A percentile compares a stretch with the other conserved stretches of the same genome.
These are phyloP conservation scores for Yarrowia deformans DNA, from an alignment of 805 yeast species.

Conservation along the genomic window DNA sequence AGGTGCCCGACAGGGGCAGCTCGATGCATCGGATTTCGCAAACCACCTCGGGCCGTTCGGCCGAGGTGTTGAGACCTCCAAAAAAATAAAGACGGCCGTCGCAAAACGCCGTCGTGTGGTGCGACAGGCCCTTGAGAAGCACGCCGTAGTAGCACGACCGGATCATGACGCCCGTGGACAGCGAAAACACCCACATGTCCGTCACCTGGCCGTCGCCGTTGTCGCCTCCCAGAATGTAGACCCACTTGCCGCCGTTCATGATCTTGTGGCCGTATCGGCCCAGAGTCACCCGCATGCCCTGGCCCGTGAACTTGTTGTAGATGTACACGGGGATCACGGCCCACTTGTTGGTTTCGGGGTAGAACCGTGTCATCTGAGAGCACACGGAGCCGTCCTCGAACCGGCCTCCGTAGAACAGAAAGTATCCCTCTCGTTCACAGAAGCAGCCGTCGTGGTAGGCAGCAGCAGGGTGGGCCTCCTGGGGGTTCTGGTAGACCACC, in stretches of 20 bases:
- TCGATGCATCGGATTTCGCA: conserved; percentile 38
- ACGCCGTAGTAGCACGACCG: conserved; percentile 43
- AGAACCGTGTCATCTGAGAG: conserved; percentile 6
- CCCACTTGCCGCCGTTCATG: conserved; percentile 40
- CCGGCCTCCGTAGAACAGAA: conserved; percentile 22
- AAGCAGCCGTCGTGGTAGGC: conserved; percentile 27
- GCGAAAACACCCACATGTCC: conserved; percentile 41
- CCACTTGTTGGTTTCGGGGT: conserved; percentile 19
- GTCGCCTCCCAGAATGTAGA: conserved; percentile 45
- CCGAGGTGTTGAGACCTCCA: conserved; percentile 43
- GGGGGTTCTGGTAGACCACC: not conserved
- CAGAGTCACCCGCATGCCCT: conserved; percentile 19
- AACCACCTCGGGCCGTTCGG: conserved; percentile 12
- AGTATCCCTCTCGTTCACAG: conserved; percentile 18
- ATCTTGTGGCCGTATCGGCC: conserved; percentile 42
- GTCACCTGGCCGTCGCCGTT: conserved; percentile 42
- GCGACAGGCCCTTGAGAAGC: conserved; percentile 43
- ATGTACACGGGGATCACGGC: conserved; percentile 9
- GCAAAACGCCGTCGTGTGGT: conserved; percentile 41
- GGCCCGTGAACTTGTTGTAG: conserved; percentile 35
- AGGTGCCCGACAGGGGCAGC: conserved; percentile 24
- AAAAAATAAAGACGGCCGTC: conserved; percentile 44
- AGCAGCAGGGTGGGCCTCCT: not conserved
- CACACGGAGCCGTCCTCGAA: not conserved
- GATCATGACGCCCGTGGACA: conserved; percentile 42